Evolutionary conservation across 2,329 filamentous ascomycete species (phyloP), one percentile per base, ranked within the genome.

Genomic region (Ophiognomonia clavigignenti-juglandacearum): DNA sequence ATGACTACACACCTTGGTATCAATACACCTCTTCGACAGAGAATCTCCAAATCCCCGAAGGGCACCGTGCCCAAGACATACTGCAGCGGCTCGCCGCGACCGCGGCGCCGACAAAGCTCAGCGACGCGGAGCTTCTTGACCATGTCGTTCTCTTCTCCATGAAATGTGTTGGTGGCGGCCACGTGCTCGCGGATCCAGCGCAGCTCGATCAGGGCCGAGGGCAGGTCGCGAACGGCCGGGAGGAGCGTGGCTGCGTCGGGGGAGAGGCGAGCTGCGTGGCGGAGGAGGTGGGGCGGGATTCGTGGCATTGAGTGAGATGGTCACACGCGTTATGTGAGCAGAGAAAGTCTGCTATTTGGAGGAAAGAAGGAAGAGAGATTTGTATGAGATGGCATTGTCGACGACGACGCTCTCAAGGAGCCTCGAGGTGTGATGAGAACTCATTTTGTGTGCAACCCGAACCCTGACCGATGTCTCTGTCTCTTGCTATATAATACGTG

Each of bases 11-110:
- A 82, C 71, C 92, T 78, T 29, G 93, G 93, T 54, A 97, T 95
- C 47, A 98, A 70, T 5, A 97, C 91, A 2, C 88, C 88, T 10
- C 73, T 78, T 23, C 71, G 73, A 60, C 91, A 96, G 45, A 75
- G 68, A 38, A 98, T 85, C 35, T 96, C 85, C 14, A 97, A 67
- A 4, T 80, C 70, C 1, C 91, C 92, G 66, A 98, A 97, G 2
- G 86, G 93, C 63, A 96, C 90, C 5, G 83, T 83, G 4, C 90
- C 90, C 1, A 98, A 70, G 19, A 97, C 75, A 61, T 97, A 97
- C 64, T 97, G 93, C 27, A 98, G 67, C 2, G 93, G 93, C 48
- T 83, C 78, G 1, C 89, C 89, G 8, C 62, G 65, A 8, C 75
- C 71, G 27, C 82, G 70, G 40, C 69, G 64, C 4, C 62, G 63